Evolutionary conservation across 2,329 filamentous ascomycete species (phyloP).

Genomic region (Botrytis elliptica): DNA sequence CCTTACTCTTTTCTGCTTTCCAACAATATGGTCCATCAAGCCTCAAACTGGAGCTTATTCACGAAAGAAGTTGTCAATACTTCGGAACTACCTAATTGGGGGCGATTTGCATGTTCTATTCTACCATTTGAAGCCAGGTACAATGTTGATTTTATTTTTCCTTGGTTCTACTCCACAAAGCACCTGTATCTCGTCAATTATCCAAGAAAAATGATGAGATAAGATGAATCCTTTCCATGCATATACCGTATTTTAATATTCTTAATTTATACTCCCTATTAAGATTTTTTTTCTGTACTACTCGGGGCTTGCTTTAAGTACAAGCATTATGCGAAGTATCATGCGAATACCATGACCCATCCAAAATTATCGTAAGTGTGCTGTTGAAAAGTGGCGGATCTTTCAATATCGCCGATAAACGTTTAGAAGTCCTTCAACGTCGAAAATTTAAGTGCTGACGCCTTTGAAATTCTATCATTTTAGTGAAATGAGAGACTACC

Average conservation of each 20-base stretch:
- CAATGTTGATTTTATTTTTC: conserved; percentile 6
- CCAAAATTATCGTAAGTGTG: conserved; percentile 22
- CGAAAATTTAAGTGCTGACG: conserved; percentile 19
- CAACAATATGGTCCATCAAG: conserved; percentile 15
- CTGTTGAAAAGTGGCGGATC: conserved; percentile 18
- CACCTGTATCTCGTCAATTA: conserved; percentile 9
- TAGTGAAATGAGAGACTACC: conserved; percentile 9
- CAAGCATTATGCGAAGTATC: conserved; percentile 22
- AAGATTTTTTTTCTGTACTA: conserved; percentile 7
- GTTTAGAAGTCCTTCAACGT: conserved; percentile 18
- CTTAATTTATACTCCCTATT: conserved; percentile 4
- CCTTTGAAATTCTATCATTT: conserved; percentile 20
- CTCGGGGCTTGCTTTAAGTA: conserved; percentile 13
- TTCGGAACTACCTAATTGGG: conserved; percentile 19
- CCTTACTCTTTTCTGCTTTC: conserved; percentile 11
- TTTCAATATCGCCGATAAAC: conserved; percentile 14
- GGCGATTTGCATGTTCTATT: conserved; percentile 11
- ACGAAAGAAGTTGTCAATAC: conserved; percentile 15
- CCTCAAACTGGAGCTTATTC: conserved; percentile 15
- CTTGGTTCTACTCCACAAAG: conserved; percentile 15
- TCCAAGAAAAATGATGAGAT: conserved; percentile 19
- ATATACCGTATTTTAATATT: neutral
- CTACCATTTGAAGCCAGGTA: conserved; percentile 4
- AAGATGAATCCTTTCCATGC: conserved; percentile 15
- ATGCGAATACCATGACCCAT: conserved; percentile 18